Evolutionary conservation across 2,329 filamentous ascomycete species (phyloP).

Genomic region (Aspergillus clavatus): DNA sequence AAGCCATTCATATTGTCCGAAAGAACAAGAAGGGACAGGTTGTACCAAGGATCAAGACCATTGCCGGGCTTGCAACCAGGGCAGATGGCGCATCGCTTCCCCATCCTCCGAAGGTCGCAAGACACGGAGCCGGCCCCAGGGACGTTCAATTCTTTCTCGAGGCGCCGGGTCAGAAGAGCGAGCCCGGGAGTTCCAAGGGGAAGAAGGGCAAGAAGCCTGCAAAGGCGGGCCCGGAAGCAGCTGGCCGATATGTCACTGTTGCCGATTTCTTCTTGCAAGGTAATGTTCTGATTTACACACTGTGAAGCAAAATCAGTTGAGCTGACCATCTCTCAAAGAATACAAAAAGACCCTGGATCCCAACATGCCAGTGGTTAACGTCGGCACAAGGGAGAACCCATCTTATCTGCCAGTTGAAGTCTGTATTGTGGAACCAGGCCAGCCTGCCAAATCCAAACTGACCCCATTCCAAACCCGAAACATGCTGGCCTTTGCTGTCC

Average conservation of each 20-base stretch:
- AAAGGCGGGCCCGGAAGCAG: constrained; percentile 27
- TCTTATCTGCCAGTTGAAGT: constrained; percentile 64
- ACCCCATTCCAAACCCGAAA: constrained; percentile 55
- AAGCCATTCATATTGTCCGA: constrained; percentile 37
- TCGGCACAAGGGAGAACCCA: constrained; percentile 55
- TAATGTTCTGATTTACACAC: constrained; percentile 23
- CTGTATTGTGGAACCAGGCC: constrained; percentile 60
- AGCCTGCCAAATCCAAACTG: constrained; percentile 58
- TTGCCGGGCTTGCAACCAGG: constrained; percentile 42
- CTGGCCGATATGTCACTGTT: constrained; percentile 48
- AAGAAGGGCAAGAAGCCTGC: constrained; percentile 29
- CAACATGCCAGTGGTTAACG: constrained; percentile 60
- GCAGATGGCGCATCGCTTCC: constrained; percentile 32
- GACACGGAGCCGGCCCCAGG: constrained; percentile 45
- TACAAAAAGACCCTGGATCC: constrained; percentile 36
- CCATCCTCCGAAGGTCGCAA: constrained; percentile 34
- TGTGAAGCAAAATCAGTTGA: neutral
- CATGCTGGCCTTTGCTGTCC: constrained; percentile 71
- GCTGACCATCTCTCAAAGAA: constrained; percentile 24
- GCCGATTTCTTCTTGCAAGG: constrained; percentile 46
- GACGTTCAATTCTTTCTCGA: constrained; percentile 54
- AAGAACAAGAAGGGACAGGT: constrained; percentile 31
- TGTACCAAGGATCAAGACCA: constrained; percentile 42
- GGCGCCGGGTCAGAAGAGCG: constrained; percentile 13
- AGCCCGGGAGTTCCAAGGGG: constrained; percentile 11